Base-by-base conservation (phyloP, 1,284 basidiomycete genomes). In the Leccinum pallidistipes region DNA sequence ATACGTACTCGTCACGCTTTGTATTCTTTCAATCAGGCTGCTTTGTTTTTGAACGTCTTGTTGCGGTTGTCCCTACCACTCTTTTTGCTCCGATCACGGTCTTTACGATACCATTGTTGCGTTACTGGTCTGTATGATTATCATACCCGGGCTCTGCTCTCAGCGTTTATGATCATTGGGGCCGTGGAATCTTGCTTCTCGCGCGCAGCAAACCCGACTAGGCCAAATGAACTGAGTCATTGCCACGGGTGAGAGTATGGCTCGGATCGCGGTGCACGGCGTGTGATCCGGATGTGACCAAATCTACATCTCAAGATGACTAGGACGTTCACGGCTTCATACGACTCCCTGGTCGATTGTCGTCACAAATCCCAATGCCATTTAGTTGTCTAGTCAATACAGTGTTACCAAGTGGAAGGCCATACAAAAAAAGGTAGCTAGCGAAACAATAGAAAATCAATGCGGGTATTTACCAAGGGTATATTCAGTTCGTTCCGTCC, bases 391-490 rank as follows among this genome's bases (percentile, higher is more conserved):
- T 62, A 69, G 29, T 58, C 8, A 58, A 65, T 69, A 71, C 67
- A 69, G 14, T 55, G 10, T 5, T 51, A 31, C 21, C 9, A 16
- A 16, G 6, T 43, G 36, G 34, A 29, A 2, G 51, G 31, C 54
- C 9, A 7, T 8, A 24, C 5, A 51, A 43, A 36, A 61, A 43
- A 36, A 7, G n/a, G 29, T 29, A 52, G 57, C 60, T 57, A 69
- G 38, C 40, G 32, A 64, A 58, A 67, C 59, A 65, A 55, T 59
- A 51, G 49, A 14, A 58, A 55, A 52, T 18, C 27, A 32, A 55
- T 56, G 52, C 53, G 29, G 67, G 67, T 74, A 74, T 70, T 21
- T n/a, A 31, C 51, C 45, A 62, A 38, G 68, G 69, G 71, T 73
- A 70, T 70, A 49, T 21, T 50, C 58, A 9, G 32, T 43, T 59